Percentiles rank a stretch among this genome's conserved stretches.
Conservation (phyloP, 75 land plant species). For the Pinus albicaulis region DNA sequence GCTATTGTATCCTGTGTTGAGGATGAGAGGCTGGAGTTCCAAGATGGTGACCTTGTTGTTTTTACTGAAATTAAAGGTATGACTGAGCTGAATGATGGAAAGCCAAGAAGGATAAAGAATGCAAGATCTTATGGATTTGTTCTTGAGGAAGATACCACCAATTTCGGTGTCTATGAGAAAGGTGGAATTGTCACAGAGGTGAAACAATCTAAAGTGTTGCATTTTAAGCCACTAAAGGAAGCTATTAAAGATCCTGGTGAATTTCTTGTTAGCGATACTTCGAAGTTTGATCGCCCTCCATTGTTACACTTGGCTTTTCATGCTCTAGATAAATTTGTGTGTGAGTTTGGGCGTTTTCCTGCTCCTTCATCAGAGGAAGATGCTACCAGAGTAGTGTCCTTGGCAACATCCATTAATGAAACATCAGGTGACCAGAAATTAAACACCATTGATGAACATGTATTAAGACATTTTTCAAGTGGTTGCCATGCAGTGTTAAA, state of each 20-base stretch:
- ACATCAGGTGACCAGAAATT: constrained; percentile 47
- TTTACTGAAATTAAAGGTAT: constrained; percentile 90
- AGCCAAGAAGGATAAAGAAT: constrained; percentile 76
- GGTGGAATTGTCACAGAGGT: constrained; percentile 97
- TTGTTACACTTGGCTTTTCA: constrained; percentile 88
- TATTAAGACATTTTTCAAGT: constrained; percentile 67
- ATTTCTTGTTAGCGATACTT: constrained; percentile 86
- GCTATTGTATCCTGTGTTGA: constrained; percentile 91
- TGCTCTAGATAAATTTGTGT: constrained; percentile 71
- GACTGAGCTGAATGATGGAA: constrained; percentile 93
- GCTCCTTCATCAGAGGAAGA: constrained; percentile 68
- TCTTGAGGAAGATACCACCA: constrained; percentile 87
- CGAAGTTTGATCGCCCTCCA: constrained; percentile 88
- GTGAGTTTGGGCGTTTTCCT: constrained; percentile 67
- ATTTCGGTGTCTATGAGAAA: constrained; percentile 60
- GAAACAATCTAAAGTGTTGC: constrained; percentile 79
- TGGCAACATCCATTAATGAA: constrained; percentile 48
- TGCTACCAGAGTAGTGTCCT: constrained; percentile 40
- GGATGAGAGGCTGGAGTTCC: constrained; percentile 93
- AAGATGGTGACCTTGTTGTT: constrained; percentile 95
- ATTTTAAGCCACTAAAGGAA: constrained; percentile 69
- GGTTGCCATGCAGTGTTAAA: constrained; percentile 82
- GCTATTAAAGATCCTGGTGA: constrained; percentile 83
- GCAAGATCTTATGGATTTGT: constrained; percentile 75
- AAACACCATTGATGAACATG: constrained; percentile 44